Base-by-base conservation (phyloP, 1,284 basidiomycete species). In the Ustilago lituana region DNA sequence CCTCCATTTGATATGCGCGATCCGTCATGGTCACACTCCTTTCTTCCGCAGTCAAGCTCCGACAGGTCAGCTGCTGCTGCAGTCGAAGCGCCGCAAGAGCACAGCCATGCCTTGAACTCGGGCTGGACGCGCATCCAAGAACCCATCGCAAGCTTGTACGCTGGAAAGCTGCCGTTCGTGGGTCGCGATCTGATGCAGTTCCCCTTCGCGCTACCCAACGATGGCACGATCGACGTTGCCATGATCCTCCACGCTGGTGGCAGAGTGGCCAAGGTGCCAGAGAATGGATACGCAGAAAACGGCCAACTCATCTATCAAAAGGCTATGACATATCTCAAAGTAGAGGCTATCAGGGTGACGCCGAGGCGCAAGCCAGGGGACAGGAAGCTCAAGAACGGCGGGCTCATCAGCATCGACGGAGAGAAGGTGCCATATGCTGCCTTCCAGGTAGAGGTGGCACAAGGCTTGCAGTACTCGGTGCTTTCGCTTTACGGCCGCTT, bases 351-450 rank as follows among this genome's bases (percentile, higher is more conserved):
- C 11, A 70, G 80, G 2, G 77, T 81, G 23, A 77, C 75, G 38
- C 80, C 80, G 0, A 57, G 49, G 17, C 51, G 62, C 10, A 48
- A 55, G 20, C 55, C 56, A 38, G 77, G 75, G 14, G 67, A 79
- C 44, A 64, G 50, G 38, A 47, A 50, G 45, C 46, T 74, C 20
- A 73, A 73, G 47, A 54, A 50, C 10, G 69, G 66, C 1, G 67
- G 69, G 4, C 40, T 62, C 39, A 47, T 77, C 27, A 74, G 67
- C 37, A 85, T 93, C 55, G 94, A 98, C 77, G 94, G 94, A 15
- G 94, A 98, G 83, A 82, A 84, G 14, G 90, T 89, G 75, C 89
- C 90, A 1, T 92, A 91, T 74, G 86, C 89, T 73, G 87, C 89
- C 54, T 94, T 90, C 81, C 88, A 93, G 73, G 90, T 96, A 5